Conservation (phyloP, 2,329 filamentous ascomycete genomes). For the Coleophoma crateriformis region DNA sequence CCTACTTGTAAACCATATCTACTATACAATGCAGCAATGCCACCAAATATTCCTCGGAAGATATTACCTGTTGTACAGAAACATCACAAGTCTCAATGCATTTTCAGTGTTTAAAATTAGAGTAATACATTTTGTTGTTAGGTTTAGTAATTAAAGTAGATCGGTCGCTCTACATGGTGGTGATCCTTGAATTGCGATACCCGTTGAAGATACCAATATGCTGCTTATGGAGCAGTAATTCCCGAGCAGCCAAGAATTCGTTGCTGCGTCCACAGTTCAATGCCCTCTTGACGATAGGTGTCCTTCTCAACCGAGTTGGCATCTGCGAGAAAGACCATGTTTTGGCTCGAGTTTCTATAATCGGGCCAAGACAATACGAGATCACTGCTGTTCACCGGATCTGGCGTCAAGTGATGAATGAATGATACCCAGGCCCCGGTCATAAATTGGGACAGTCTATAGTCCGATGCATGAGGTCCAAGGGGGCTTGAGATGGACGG, state of each 20-base stretch:
- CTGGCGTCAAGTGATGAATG: conserved; percentile 9
- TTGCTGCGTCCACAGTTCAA: conserved; percentile 1
- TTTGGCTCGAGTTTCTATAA: not conserved
- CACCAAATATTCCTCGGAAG: too few relatives aligned
- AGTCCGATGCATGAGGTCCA: not conserved
- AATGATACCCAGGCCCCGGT: conserved; percentile 10
- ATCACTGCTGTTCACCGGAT: conserved; percentile 1
- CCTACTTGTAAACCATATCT: too few relatives aligned
- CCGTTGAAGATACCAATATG: too few relatives aligned
- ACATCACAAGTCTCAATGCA: too few relatives aligned
- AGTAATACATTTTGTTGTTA: too few relatives aligned
- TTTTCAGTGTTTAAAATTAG: too few relatives aligned
- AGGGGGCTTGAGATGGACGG: not conserved
- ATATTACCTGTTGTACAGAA: too few relatives aligned
- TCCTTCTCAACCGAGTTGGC: not conserved
- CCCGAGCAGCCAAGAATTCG: not conserved
- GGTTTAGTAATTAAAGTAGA: too few relatives aligned
- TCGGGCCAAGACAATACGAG: not conserved
- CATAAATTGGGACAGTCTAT: conserved; percentile 3
- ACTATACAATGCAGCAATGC: too few relatives aligned
- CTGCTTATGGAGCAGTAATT: not conserved
- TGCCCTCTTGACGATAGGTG: not conserved
- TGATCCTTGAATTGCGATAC: too few relatives aligned
- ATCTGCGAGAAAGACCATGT: conserved; percentile 2
- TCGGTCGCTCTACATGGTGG: too few relatives aligned